Conservation (phyloP, 2,329 filamentous ascomycete species). For the Albifimbria verrucaria region DNA sequence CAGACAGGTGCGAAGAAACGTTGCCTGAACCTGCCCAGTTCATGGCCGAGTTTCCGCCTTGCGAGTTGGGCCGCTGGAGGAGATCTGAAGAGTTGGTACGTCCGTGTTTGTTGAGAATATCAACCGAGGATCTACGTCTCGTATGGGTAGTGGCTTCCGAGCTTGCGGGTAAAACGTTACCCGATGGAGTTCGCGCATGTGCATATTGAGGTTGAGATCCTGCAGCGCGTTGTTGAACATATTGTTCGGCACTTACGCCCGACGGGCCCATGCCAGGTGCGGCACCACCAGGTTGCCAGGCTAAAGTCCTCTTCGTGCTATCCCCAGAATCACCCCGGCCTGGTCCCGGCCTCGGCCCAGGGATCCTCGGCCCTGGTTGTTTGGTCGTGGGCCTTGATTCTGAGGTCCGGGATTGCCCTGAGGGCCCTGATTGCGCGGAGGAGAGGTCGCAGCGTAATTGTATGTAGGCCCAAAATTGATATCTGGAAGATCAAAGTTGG, state of each 20-base stretch:
- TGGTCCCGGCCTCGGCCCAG: slow-evolving; percentile 27
- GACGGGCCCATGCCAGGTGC: slow-evolving; percentile 43
- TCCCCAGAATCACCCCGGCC: slow-evolving; percentile 48
- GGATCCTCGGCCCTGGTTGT: slow-evolving; percentile 17
- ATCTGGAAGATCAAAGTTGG: slow-evolving; percentile 59
- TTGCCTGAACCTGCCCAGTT: slow-evolving; percentile 40
- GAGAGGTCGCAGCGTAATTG: slow-evolving; percentile 51
- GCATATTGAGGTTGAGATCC: slow-evolving; percentile 52
- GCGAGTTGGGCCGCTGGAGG: slow-evolving; percentile 53
- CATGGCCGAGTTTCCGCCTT: slow-evolving; percentile 51
- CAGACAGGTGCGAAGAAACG: slow-evolving; percentile 62
- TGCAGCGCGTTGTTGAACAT: slow-evolving; percentile 72
- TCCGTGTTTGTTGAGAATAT: slow-evolving; percentile 38
- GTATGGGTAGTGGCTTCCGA: slow-evolving; percentile 27
- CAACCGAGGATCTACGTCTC: slow-evolving; percentile 37
- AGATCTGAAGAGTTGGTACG: slow-evolving; percentile 42
- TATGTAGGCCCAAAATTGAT: slow-evolving; percentile 87
- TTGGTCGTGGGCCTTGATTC: slow-evolving; percentile 19
- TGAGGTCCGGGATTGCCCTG: slow-evolving; percentile 17
- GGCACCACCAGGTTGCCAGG: slow-evolving; percentile 74
- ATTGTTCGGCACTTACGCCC: slow-evolving; percentile 74
- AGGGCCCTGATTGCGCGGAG: slow-evolving; percentile 27
- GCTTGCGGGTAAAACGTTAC: slow-evolving; percentile 35
- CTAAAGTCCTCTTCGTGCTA: slow-evolving; percentile 60
- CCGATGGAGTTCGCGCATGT: slow-evolving; percentile 59